These are phyloP conservation scores for Cercospora sp. DNA, from an alignment of 2,329 filamentous ascomycete species.

Conservation along the genomic window DNA sequence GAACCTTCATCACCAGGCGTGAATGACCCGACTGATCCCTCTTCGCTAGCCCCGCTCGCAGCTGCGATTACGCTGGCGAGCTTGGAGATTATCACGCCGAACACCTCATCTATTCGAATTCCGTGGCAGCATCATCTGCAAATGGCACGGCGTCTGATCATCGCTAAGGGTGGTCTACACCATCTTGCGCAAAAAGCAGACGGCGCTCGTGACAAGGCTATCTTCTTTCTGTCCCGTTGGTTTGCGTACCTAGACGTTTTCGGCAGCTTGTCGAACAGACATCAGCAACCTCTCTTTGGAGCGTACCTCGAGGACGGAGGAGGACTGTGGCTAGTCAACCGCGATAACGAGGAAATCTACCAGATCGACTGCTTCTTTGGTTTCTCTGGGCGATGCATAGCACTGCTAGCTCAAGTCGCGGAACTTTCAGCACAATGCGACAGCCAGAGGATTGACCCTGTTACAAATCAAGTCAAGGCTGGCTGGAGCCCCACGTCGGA, in stretches of 20 bases:
- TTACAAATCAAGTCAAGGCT: slow-evolving; percentile 50
- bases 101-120: slow-evolving; percentile 76
- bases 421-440: slow-evolving; percentile 71
- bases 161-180: slow-evolving; percentile 62
- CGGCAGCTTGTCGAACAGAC: slow-evolving; percentile 62
- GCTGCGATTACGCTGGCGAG: slow-evolving; percentile 84
- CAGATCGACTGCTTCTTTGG: slow-evolving; percentile 80
- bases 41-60: slow-evolving; percentile 72
- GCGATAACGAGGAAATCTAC: slow-evolving; percentile 45
- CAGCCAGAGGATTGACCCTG: slow-evolving; percentile 59
- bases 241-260: slow-evolving; percentile 81
- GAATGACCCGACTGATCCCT: slow-evolving; percentile 53
- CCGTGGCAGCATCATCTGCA: slow-evolving; percentile 79
- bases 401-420: slow-evolving; percentile 70
- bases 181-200: slow-evolving; percentile 42
- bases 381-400: slow-evolving; percentile 71
- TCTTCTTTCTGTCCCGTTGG: slow-evolving; percentile 78
- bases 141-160: slow-evolving; percentile 73
- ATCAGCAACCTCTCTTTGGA: slow-evolving; percentile 45
- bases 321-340: slow-evolving; percentile 40
- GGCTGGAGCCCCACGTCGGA: slow-evolving; percentile 61
- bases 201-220: slow-evolving; percentile 55
- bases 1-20: slow-evolving; percentile 31
- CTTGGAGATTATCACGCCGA: slow-evolving; percentile 79
- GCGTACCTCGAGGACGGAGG: slow-evolving; percentile 44